Evolutionary conservation across 169 alveolate genomes (phyloP).

Genomic region (Plasmodium adleri): DNA sequence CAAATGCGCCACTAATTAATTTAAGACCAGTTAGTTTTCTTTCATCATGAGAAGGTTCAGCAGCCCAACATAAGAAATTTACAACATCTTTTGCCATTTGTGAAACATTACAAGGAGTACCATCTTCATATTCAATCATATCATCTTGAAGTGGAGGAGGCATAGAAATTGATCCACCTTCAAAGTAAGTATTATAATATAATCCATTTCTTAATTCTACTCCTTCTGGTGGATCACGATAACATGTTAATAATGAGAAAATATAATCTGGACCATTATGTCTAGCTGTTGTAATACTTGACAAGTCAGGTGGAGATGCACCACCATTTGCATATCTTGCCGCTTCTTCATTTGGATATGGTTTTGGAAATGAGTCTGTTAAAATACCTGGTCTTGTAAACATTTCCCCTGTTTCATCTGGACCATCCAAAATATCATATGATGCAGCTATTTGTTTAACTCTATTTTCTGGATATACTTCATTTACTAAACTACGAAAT

Average conservation of each 20-base stretch:
- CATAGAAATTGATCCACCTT: conserved; percentile 98
- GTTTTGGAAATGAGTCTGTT: conserved; percentile 90
- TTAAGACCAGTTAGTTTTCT: conserved; percentile 87
- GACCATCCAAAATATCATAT: conserved; percentile 91
- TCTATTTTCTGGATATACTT: conserved; percentile 89
- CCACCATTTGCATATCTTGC: conserved; percentile 98
- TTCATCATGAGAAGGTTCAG: conserved; percentile 92
- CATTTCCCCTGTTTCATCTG: conserved; percentile 91
- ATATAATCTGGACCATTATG: conserved; percentile 95
- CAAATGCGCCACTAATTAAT: conserved; percentile 84
- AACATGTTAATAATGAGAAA: conserved; percentile 95
- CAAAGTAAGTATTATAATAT: conserved; percentile 95
- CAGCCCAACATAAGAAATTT: conserved; percentile 90
- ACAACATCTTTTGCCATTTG: conserved; percentile 95
- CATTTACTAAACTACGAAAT: conserved; percentile 90
- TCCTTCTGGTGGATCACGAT: conserved; percentile 96
- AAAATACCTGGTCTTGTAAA: conserved; percentile 89
- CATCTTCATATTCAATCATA: conserved; percentile 97
- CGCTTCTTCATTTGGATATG: conserved; percentile 92
- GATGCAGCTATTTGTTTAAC: conserved; percentile 91
- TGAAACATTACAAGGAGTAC: conserved; percentile 97
- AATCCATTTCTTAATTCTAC: conserved; percentile 96
- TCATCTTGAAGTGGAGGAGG: conserved; percentile 98
- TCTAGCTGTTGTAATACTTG: conserved; percentile 93
- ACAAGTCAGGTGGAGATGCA: conserved; percentile 96